A percentile compares a stretch with the other conserved stretches of the same genome.
Evolutionary conservation across 495 filamentous ascomycete species (phyloP).

Genomic region (Chaetomidium leptoderma): DNA sequence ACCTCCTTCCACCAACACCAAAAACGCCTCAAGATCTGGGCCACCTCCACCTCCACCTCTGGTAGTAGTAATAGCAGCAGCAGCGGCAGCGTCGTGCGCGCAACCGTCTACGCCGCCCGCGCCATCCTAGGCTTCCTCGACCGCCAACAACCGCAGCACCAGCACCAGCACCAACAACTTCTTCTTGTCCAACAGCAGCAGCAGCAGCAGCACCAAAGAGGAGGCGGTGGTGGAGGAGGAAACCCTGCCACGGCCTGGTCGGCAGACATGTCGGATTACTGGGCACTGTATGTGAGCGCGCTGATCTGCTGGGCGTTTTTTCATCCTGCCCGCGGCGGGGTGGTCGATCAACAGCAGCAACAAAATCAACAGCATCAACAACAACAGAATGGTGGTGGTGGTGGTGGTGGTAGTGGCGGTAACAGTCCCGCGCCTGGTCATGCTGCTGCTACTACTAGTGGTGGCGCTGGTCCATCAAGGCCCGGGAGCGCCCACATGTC

Average conservation of each 20-base stretch:
- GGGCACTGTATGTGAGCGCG: conserved; percentile 46
- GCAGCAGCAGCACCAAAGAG: neutral
- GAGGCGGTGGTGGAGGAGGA: neutral
- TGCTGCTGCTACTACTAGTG: neutral
- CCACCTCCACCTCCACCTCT: conserved; percentile 8
- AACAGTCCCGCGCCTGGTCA: conserved; percentile 14
- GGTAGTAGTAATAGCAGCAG: too few relatives aligned
- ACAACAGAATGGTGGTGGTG: neutral
- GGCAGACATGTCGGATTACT: conserved; percentile 44
- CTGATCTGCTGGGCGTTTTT: conserved; percentile 47
- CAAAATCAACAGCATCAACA: too few relatives aligned
- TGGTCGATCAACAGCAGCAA: too few relatives aligned
- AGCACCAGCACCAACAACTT: conserved; percentile 13
- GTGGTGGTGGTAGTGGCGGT: neutral
- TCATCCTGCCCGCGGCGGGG: conserved; percentile 15
- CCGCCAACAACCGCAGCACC: conserved; percentile 7
- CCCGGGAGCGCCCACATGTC: neutral
- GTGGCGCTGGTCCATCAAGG: neutral
- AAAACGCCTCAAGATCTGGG: conserved; percentile 38
- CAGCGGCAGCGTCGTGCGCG: conserved; percentile 13
- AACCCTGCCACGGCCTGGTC: conserved; percentile 16
- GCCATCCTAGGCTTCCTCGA: conserved; percentile 30
- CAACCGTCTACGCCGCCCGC: conserved; percentile 33
- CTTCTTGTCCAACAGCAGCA: neutral
- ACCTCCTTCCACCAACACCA: conserved; percentile 38